phyloP scores from a whole-genome alignment of 2,329 filamentous ascomycete species.

The Colletotrichum horii region DNA sequence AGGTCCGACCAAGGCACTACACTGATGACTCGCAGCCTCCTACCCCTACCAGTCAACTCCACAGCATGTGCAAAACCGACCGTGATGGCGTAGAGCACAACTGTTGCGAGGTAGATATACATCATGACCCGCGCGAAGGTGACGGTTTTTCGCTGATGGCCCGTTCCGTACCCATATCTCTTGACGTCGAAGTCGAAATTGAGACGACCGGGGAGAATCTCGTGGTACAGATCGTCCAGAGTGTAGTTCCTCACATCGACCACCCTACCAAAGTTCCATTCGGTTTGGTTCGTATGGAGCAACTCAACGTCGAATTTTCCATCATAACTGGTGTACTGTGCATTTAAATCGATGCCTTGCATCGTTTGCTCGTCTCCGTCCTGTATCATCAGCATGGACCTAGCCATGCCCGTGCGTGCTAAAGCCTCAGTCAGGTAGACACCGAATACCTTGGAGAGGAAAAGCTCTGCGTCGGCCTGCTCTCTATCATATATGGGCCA shows the following conservation, averaged over 20 bases:
- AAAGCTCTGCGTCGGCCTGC: not conserved
- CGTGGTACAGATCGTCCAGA: not conserved
- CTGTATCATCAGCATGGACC: not conserved
- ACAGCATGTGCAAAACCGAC: not conserved
- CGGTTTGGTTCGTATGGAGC: not conserved
- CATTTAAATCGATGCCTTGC: not conserved
- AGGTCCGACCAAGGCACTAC: constrained; percentile 2
- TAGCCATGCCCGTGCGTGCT: not conserved
- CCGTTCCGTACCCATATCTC: not conserved
- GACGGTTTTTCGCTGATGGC: not conserved
- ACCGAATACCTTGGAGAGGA: not conserved
- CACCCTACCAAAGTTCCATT: not conserved
- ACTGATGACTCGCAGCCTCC: not conserved
- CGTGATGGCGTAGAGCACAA: not conserved
- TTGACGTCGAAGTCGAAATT: not conserved
- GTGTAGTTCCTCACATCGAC: not conserved
- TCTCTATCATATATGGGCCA: not conserved
- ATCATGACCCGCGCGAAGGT: not conserved
- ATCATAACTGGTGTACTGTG: not conserved
- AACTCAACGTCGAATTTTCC: not conserved
- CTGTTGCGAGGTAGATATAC: not conserved
- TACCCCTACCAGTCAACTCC: not conserved
- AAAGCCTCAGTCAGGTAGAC: not conserved
- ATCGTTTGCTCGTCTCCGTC: not conserved
- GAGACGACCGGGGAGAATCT: not conserved